These are phyloP conservation scores for Chionographis japonica DNA, from an alignment of 106 monocot genomes.

Conservation along the genomic window DNA sequence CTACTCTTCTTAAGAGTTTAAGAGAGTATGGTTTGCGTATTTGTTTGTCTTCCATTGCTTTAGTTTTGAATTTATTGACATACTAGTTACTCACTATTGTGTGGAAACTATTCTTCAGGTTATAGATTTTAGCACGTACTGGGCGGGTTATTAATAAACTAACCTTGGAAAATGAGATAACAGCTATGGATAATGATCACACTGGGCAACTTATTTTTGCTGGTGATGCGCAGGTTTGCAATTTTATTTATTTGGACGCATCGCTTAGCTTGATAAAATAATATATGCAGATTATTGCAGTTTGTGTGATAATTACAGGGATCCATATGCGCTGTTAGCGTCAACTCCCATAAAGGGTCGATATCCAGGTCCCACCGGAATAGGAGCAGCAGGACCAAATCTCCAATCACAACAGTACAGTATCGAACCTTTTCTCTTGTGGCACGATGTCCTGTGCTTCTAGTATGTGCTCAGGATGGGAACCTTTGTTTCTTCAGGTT, in stretches of 20 bases:
- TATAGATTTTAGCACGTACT: constrained; percentile 91
- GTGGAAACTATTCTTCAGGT: constrained; percentile 27
- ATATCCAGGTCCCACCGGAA: constrained; percentile 86
- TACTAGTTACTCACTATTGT: background rate
- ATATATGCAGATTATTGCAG: constrained; percentile 18
- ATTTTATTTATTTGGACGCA: constrained; percentile 3
- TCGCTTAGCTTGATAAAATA: constrained; percentile 11
- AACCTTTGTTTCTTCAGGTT: constrained; percentile 90
- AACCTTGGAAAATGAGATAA: constrained; percentile 67
- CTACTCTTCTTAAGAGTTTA: too few relatives aligned
- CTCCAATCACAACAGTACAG: constrained; percentile 73
- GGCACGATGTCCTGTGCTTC: constrained; percentile 79
- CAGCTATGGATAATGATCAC: constrained; percentile 94
- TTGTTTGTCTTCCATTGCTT: background rate
- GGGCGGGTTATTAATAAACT: constrained; percentile 72
- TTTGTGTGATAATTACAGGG: constrained; percentile 57
- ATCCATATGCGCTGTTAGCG: constrained; percentile 67
- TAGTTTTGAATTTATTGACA: constrained; percentile 1
- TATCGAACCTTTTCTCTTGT: constrained; percentile 92
- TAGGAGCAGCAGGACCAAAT: constrained; percentile 63
- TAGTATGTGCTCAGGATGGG: constrained; percentile 87
- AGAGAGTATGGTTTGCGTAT: too few relatives aligned
- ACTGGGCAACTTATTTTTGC: constrained; percentile 86
- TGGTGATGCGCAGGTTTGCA: constrained; percentile 78
- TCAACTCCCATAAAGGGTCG: constrained; percentile 81